These are phyloP conservation scores for Erodium chrysanthum DNA, from an alignment of 441 rosid species.

Conservation along the genomic window DNA sequence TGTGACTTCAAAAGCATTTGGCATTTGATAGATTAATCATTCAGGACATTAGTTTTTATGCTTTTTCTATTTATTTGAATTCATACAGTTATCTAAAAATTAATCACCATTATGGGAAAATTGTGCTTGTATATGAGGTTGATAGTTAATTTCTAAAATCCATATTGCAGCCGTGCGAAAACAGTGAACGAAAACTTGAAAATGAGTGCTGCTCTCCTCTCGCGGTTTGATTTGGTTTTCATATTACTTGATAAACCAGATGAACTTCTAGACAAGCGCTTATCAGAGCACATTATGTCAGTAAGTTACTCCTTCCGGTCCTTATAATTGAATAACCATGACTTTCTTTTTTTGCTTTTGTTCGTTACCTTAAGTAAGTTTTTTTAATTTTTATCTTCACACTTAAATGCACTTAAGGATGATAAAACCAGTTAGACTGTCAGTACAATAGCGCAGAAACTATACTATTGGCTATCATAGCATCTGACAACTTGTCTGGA, in stretches of 20 bases:
- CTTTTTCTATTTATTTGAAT: background rate
- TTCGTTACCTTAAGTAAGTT: background rate
- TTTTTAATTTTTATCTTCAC: background rate
- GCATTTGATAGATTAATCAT: background rate
- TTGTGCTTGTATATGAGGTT: background rate
- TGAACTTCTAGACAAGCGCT: slow-evolving; percentile 81
- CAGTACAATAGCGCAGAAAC: background rate
- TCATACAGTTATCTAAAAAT: slow-evolving; percentile 9
- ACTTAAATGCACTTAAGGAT: background rate
- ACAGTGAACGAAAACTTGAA: slow-evolving; percentile 94
- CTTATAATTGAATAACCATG: slow-evolving; percentile 12
- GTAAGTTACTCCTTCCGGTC: slow-evolving; percentile 46
- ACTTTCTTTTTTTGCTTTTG: background rate
- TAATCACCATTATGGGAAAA: slow-evolving; percentile 7
- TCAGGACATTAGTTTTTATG: background rate
- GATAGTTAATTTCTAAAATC: slow-evolving; percentile 23
- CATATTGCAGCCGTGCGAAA: slow-evolving; percentile 86
- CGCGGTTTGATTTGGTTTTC: slow-evolving; percentile 96
- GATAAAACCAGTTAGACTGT: background rate
- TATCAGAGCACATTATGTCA: slow-evolving; percentile 92
- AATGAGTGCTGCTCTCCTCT: slow-evolving; percentile 93
- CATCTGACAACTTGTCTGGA: background rate
- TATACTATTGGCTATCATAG: background rate
- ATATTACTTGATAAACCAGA: slow-evolving; percentile 93
- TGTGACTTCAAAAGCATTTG: background rate